Percentiles rank a stretch among this genome's conserved stretches.
phyloP scores from a whole-genome alignment of 2,329 filamentous ascomycete genomes.

The Tolypocladium cylindrosporum region DNA sequence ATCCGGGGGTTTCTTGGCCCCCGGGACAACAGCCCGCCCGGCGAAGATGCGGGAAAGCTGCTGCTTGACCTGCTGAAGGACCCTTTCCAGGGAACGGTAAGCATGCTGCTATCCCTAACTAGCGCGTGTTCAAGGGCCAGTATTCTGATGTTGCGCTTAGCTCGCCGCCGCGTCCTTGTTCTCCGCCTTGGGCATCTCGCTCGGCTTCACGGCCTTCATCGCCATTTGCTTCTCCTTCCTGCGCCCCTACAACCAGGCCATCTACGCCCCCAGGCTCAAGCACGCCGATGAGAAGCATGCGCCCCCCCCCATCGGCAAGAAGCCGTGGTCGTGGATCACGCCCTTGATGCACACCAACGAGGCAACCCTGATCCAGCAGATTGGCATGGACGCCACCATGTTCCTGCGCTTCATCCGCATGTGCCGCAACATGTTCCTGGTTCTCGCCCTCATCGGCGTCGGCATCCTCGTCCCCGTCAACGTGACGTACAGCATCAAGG shows the following conservation, averaged over 20 bases:
- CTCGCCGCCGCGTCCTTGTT: slow-evolving; percentile 47
- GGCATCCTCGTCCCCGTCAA: slow-evolving; percentile 76
- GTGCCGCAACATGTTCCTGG: slow-evolving; percentile 82
- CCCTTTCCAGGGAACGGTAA: slow-evolving; percentile 39
- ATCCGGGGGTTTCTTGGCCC: background rate
- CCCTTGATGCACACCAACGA: slow-evolving; percentile 74
- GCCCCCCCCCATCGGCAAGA: slow-evolving; percentile 76
- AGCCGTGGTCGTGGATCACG: slow-evolving; percentile 77
- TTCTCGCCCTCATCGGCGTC: slow-evolving; percentile 63
- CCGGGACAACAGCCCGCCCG: background rate
- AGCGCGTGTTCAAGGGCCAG: background rate
- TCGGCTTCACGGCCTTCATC: slow-evolving; percentile 64
- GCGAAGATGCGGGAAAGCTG: slow-evolving; percentile 26
- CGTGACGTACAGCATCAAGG: slow-evolving; percentile 32
- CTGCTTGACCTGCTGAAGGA: slow-evolving; percentile 38
- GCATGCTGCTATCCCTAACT: background rate
- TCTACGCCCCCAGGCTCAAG: slow-evolving; percentile 91
- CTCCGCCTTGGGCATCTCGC: slow-evolving; percentile 69
- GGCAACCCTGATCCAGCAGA: slow-evolving; percentile 63
- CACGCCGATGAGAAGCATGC: slow-evolving; percentile 85
- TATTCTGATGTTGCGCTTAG: slow-evolving; percentile 7
- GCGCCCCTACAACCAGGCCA: slow-evolving; percentile 80
- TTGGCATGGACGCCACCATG: slow-evolving; percentile 83
- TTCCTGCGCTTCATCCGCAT: slow-evolving; percentile 85
- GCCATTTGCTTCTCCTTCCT: slow-evolving; percentile 78